phyloP scores from a whole-genome alignment of 139 green algal species.

The Tetraselmis striata region DNA sequence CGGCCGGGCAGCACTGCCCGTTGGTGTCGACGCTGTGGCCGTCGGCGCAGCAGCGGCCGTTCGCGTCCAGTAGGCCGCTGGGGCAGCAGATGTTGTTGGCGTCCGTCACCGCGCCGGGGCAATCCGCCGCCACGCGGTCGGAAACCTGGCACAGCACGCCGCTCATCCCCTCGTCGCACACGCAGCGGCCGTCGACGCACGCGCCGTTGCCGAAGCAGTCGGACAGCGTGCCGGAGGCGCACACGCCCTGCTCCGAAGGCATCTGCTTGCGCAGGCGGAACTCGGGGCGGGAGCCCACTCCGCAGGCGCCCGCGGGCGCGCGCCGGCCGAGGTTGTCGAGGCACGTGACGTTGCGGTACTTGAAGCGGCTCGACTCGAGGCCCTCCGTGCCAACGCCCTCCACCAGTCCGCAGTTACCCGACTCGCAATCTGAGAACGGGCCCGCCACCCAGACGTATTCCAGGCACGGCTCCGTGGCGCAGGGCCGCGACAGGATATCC shows the following conservation, averaged over 20 bases:
- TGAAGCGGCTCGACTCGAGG: not conserved
- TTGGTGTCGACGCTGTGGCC: conserved; percentile 22
- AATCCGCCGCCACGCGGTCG: conserved; percentile 8
- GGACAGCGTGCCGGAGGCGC: conserved; percentile 30
- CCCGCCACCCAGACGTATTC: not conserved
- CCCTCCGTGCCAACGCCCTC: not conserved
- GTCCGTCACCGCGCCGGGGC: conserved; percentile 21
- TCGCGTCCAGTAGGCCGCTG: conserved; percentile 21
- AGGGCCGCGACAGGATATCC: not conserved
- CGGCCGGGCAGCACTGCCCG: conserved; percentile 31
- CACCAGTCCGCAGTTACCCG: not conserved
- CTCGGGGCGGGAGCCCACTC: not conserved
- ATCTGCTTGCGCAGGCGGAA: not conserved
- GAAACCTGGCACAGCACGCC: conserved; percentile 22
- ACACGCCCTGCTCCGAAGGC: not conserved
- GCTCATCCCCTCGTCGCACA: conserved; percentile 12
- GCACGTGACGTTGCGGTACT: not conserved
- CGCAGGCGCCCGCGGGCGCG: not conserved
- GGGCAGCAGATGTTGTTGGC: conserved; percentile 21
- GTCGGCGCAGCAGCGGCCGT: conserved; percentile 26
- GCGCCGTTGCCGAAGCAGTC: conserved; percentile 24
- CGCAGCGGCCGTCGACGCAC: conserved; percentile 22
- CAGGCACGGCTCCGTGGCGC: not conserved
- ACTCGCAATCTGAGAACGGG: not conserved
- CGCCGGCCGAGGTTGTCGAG: not conserved